Evolutionary conservation across 805 yeast species (phyloP).

Genomic region (Saccharomycopsis sp.): DNA sequence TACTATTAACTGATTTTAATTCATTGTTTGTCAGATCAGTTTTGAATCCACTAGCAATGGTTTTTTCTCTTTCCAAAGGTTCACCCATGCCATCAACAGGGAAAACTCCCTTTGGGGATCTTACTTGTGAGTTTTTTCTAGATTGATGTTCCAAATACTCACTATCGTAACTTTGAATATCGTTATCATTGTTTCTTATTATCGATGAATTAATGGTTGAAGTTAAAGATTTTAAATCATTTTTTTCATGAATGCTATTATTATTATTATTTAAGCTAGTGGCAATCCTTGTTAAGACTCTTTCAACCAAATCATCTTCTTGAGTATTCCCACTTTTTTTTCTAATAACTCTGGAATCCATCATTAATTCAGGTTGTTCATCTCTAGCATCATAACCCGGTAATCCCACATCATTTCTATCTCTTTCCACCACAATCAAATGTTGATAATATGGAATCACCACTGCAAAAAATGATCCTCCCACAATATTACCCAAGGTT

Average conservation of each 20-base stretch:
- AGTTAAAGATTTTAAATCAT: background rate
- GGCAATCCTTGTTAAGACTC: background rate
- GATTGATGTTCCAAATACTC: background rate
- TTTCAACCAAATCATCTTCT: background rate
- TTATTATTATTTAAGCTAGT: background rate
- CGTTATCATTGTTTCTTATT: slow-evolving; percentile 5
- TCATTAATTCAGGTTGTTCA: slow-evolving; percentile 69
- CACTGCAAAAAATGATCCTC: slow-evolving; percentile 62
- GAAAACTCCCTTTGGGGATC: slow-evolving; percentile 69
- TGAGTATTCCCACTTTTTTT: slow-evolving; percentile 17
- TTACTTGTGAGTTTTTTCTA: slow-evolving; percentile 4
- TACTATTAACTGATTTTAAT: too few species aligned
- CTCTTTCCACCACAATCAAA: slow-evolving; percentile 60
- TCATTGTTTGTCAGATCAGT: background rate
- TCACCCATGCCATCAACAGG: slow-evolving; percentile 74
- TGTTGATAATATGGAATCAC: slow-evolving; percentile 67
- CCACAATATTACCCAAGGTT: slow-evolving; percentile 64
- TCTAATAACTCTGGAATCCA: slow-evolving; percentile 72
- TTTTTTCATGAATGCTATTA: background rate
- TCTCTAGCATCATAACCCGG: slow-evolving; percentile 66
- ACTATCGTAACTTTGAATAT: slow-evolving; percentile 4
- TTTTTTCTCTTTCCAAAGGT: slow-evolving; percentile 44
- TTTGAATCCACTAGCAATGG: slow-evolving; percentile 36
- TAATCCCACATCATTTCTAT: slow-evolving; percentile 47
- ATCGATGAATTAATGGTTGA: background rate